These are phyloP conservation scores for Fomitopsis serialis DNA, from an alignment of 768 basidiomycete genomes.

Conservation along the genomic window DNA sequence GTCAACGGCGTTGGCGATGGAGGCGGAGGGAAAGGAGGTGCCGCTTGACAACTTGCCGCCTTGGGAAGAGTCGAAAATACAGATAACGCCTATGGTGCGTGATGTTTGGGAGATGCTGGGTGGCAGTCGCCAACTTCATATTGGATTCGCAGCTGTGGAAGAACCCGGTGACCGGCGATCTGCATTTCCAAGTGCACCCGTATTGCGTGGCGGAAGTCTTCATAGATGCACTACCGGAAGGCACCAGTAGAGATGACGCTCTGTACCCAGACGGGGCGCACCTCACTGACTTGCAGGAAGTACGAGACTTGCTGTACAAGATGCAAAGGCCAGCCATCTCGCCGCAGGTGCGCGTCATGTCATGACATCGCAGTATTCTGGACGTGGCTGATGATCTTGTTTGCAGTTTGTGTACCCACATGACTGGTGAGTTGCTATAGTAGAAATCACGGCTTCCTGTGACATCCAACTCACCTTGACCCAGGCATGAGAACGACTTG, in stretches of 20 bases:
- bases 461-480: no score
- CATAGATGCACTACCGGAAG: conserved; percentile 57
- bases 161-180: conserved; percentile 68
- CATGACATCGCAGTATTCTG: background rate
- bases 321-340: conserved; percentile 85
- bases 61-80: conserved; percentile 67
- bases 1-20: conserved; percentile 77
- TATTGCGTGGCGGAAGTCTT: conserved; percentile 57
- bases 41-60: conserved; percentile 54
- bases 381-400: conserved; percentile 13
- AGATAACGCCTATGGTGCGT: conserved; percentile 53
- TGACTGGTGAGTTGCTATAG: conserved; percentile 57
- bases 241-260: conserved; percentile 45
- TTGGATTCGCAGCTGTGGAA: conserved; percentile 60
- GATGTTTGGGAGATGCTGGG: background rate
- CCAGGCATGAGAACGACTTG: background rate
- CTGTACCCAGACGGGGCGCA: conserved; percentile 74
- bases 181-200: conserved; percentile 83
- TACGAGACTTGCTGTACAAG: conserved; percentile 62
- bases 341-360: conserved; percentile 27
- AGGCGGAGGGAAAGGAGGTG: conserved; percentile 67
- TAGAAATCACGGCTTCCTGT: no score
- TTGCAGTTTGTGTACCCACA: conserved; percentile 65
- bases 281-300: conserved; percentile 59
- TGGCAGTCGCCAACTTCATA: background rate